phyloP scores from a whole-genome alignment of 139 green algal genomes.

The Spirogloea muscicola region DNA sequence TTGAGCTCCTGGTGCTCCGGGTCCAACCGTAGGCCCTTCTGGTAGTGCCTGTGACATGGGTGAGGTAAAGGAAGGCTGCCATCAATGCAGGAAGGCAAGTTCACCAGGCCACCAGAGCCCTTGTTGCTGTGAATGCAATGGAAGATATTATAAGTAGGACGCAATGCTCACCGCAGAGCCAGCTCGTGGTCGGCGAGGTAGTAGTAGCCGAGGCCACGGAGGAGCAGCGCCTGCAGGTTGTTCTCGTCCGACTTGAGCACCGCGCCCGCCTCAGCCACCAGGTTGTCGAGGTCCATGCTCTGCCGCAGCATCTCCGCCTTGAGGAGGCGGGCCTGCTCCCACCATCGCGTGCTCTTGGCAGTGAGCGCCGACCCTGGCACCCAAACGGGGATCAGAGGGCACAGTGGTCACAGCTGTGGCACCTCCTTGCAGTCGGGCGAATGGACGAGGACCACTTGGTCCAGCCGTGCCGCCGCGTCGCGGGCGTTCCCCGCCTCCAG shows the following conservation, averaged over 20 bases:
- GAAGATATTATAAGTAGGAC: too few species aligned
- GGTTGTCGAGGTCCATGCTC: slow-evolving; percentile 14
- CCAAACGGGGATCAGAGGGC: too few species aligned
- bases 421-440: slow-evolving; percentile 42
- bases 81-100: too few species aligned
- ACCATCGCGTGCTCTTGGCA: too few species aligned
- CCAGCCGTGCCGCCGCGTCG: slow-evolving; percentile 3
- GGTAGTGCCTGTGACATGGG: slow-evolving; percentile 47
- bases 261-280: slow-evolving; percentile 35
- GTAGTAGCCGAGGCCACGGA: slow-evolving; percentile 39
- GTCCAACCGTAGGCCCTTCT: slow-evolving; percentile 31
- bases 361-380: too few species aligned
- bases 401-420: too few species aligned
- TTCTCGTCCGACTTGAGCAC: slow-evolving; percentile 43
- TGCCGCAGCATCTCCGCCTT: slow-evolving; percentile 21
- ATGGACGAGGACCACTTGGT: slow-evolving; percentile 16
- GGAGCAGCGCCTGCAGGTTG: slow-evolving; percentile 38
- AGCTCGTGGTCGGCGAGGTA: slow-evolving; percentile 45
- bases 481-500: background rate
- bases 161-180: slow-evolving; percentile 30
- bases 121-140: too few species aligned
- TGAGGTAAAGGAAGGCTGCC: too few species aligned
- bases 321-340: slow-evolving; percentile 23
- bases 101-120: too few species aligned
- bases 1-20: slow-evolving; percentile 47